Evolutionary conservation across 306 rosid genomes (phyloP).

Genomic region (Trichosanthes cucumerina): DNA sequence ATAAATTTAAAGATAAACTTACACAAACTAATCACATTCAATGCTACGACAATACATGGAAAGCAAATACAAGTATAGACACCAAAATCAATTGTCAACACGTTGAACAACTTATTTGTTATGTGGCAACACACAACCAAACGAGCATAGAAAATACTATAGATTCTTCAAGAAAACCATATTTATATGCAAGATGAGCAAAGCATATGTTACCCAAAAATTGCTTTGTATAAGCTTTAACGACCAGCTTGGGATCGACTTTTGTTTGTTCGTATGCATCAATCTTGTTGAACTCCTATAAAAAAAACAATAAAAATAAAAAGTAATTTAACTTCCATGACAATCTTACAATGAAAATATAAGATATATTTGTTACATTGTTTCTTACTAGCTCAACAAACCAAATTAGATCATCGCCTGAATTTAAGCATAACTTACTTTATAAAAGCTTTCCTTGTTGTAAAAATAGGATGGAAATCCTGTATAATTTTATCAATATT

Average conservation of each 20-base stretch:
- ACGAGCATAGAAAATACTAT: neutral
- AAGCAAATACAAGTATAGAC: neutral
- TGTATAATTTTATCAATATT: too few relatives aligned
- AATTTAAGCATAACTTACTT: neutral
- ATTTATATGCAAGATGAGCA: neutral
- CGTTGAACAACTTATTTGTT: neutral
- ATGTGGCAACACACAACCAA: neutral
- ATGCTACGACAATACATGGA: neutral
- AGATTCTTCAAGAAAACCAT: neutral
- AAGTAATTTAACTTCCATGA: neutral
- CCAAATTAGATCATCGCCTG: neutral
- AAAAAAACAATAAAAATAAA: too few relatives aligned
- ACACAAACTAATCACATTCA: too few relatives aligned
- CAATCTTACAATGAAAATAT: neutral
- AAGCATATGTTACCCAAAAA: constrained; percentile 34
- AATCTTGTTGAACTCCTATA: constrained; percentile 16
- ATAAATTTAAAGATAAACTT: too few relatives aligned
- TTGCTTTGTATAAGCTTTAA: constrained; percentile 32
- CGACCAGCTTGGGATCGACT: constrained; percentile 27
- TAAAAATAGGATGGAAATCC: too few relatives aligned
- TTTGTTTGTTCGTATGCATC: constrained; percentile 53
- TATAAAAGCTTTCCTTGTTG: too few relatives aligned
- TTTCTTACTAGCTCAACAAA: neutral
- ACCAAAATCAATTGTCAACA: neutral
- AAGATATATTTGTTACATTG: neutral